Percentiles rank a stretch among this genome's conserved stretches.
phyloP scores from a whole-genome alignment of 495 filamentous ascomycete genomes.

The Chaetomium tenue region DNA sequence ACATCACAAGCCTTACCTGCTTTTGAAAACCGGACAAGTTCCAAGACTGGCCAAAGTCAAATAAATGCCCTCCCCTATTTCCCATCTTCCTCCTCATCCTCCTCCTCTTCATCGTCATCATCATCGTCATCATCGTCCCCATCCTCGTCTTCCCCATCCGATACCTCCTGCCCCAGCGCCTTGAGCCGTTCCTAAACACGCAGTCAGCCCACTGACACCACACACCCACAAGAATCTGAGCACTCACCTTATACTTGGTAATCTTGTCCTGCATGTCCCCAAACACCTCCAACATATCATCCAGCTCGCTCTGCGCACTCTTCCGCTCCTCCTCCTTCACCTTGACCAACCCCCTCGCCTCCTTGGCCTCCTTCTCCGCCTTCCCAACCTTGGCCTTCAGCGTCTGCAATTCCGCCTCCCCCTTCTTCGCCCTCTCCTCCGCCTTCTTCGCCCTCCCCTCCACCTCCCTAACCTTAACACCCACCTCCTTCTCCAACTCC shows the following conservation, averaged over 20 bases:
- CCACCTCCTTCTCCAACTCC: conserved; percentile 44
- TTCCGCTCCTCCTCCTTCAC: conserved; percentile 41
- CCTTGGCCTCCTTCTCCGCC: conserved; percentile 21
- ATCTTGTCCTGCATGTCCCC: conserved; percentile 87
- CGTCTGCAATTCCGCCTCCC: conserved; percentile 32
- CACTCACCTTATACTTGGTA: conserved; percentile 71
- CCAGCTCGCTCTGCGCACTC: conserved; percentile 66
- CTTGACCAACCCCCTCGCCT: conserved; percentile 22
- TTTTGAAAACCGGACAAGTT: conserved; percentile 5
- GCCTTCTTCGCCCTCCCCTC: conserved; percentile 13
- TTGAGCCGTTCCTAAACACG: conserved; percentile 64
- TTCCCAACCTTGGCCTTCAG: conserved; percentile 29
- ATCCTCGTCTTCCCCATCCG: conserved; percentile 75
- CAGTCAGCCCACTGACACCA: conserved; percentile 16
- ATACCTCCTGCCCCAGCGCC: conserved; percentile 68
- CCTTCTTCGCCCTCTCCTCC: conserved; percentile 23
- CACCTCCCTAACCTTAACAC: conserved; percentile 31
- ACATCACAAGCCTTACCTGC: conserved; percentile 8
- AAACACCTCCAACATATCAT: conserved; percentile 84
- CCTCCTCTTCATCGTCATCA: conserved; percentile 44
- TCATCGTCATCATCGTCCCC: conserved; percentile 63
- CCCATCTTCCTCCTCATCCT: conserved; percentile 28
- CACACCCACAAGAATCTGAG: background rate
- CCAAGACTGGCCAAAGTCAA: background rate
- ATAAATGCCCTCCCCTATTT: background rate